A percentile compares a stretch with the other conserved stretches of the same genome.
Conservation (phyloP, 2,329 filamentous ascomycete species). For the Nothophaeocryptopus gaeumannii region DNA sequence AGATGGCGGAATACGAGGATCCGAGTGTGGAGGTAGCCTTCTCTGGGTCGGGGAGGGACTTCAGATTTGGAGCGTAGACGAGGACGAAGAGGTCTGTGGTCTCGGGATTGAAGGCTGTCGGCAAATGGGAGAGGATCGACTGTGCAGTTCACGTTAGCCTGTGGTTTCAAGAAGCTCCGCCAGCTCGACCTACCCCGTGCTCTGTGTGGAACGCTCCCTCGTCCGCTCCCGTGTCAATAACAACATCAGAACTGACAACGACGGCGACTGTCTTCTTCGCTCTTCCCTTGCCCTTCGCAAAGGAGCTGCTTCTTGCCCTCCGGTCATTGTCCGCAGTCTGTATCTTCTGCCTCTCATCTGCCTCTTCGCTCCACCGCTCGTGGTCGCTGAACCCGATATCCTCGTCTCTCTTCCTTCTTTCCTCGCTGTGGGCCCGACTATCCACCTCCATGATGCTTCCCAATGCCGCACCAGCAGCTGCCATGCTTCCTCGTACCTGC, state of each 20-base stretch:
- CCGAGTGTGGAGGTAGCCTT: conserved; percentile 60
- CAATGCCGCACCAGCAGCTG: conserved; percentile 77
- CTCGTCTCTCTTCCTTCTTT: conserved; percentile 25
- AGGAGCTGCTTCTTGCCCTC: conserved; percentile 12
- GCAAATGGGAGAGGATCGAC: conserved; percentile 81
- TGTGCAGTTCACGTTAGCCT: conserved; percentile 31
- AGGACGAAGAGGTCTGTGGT: conserved; percentile 78
- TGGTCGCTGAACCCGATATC: conserved; percentile 59
- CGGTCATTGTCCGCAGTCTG: conserved; percentile 26
- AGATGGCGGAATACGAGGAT: conserved; percentile 88
- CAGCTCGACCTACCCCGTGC: conserved; percentile 66
- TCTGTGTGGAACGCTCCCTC: conserved; percentile 63
- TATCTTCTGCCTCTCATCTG: conserved; percentile 57
- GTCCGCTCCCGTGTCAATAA: conserved; percentile 54
- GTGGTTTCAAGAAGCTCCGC: background rate
- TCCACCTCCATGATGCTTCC: conserved; percentile 84
- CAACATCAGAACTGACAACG: conserved; percentile 76
- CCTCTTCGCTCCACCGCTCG: conserved; percentile 89
- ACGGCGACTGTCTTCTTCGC: conserved; percentile 74
- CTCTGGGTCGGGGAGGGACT: conserved; percentile 34
- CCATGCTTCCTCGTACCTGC: conserved; percentile 75
- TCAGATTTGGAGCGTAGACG: conserved; percentile 79
- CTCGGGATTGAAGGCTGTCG: conserved; percentile 69
- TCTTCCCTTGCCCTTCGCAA: conserved; percentile 26
- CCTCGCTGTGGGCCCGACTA: conserved; percentile 60